Percentiles rank a stretch among this genome's conserved stretches.
phyloP scores from a whole-genome alignment of 768 basidiomycete species.

The Panus rudis region DNA sequence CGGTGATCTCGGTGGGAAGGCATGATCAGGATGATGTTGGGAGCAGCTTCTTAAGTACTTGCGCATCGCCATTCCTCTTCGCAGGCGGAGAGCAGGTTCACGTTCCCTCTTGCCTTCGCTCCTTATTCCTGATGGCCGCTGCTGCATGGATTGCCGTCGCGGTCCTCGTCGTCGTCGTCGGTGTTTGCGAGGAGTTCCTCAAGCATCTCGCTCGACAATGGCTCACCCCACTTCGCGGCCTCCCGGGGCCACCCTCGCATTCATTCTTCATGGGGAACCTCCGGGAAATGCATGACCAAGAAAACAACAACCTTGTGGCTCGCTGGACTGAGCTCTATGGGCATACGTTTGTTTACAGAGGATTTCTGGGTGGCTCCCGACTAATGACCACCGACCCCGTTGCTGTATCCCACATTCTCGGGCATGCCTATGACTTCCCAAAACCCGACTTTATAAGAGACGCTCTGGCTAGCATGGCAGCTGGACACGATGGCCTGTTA shows the following conservation, averaged over 20 bases:
- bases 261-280: slow-evolving; percentile 50
- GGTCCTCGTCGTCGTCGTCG: slow-evolving; percentile 17
- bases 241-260: slow-evolving; percentile 38
- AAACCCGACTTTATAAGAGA: slow-evolving; percentile 56
- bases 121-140: neutral
- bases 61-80: too few relatives aligned
- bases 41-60: too few relatives aligned
- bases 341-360: slow-evolving; percentile 43
- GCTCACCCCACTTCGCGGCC: slow-evolving; percentile 39
- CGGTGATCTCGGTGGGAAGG: too few relatives aligned
- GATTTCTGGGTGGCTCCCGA: slow-evolving; percentile 44
- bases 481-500: slow-evolving; percentile 41
- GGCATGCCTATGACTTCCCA: slow-evolving; percentile 48
- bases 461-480: slow-evolving; percentile 43
- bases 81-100: too few relatives aligned
- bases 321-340: slow-evolving; percentile 43
- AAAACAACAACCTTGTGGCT: slow-evolving; percentile 43
- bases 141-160: neutral
- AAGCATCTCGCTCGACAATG: slow-evolving; percentile 37
- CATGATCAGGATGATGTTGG: too few relatives aligned
- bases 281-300: slow-evolving; percentile 47
- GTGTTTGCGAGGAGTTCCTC: slow-evolving; percentile 31
- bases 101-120: neutral
- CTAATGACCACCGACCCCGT: slow-evolving; percentile 54
- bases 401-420: slow-evolving; percentile 52